Evolutionary conservation across 805 yeast genomes (phyloP).

Genomic region (Kodamaea sagamina): DNA sequence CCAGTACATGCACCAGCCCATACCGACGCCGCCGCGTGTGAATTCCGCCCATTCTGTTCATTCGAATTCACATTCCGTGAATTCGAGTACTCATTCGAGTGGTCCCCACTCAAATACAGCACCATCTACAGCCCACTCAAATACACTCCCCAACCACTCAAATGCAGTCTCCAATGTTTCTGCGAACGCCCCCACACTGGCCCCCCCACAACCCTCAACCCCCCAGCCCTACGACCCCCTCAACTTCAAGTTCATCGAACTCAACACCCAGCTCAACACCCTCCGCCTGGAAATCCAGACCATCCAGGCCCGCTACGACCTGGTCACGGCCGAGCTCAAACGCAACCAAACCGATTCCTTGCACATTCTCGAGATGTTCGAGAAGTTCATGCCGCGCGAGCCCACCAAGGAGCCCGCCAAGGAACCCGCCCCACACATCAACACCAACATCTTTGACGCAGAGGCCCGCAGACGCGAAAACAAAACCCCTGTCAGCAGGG

Average conservation of each 20-base stretch:
- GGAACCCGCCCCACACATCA: constrained; percentile 11
- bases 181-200: constrained; percentile 8
- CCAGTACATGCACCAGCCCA: constrained; percentile 9
- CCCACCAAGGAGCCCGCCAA: no score
- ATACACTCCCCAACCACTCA: not conserved
- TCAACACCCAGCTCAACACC: constrained; percentile 37
- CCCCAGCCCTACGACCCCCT: constrained; percentile 22
- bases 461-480: constrained; percentile 25
- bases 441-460: constrained; percentile 13
- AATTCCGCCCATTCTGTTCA: no score
- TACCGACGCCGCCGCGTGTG: constrained; percentile 11
- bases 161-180: not conserved
- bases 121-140: not conserved
- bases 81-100: no score
- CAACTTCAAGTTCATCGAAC: constrained; percentile 34
- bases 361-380: constrained; percentile 49
- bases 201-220: constrained; percentile 7
- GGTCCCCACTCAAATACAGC: constrained; percentile 2
- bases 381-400: constrained; percentile 24
- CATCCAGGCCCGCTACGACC: constrained; percentile 48
- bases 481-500: constrained; percentile 26
- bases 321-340: constrained; percentile 49
- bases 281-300: constrained; percentile 45
- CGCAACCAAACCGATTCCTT: constrained; percentile 56
- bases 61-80: no score